Evolutionary conservation across 2,329 filamentous ascomycete species (phyloP).

Genomic region (Fusarium sp.): DNA sequence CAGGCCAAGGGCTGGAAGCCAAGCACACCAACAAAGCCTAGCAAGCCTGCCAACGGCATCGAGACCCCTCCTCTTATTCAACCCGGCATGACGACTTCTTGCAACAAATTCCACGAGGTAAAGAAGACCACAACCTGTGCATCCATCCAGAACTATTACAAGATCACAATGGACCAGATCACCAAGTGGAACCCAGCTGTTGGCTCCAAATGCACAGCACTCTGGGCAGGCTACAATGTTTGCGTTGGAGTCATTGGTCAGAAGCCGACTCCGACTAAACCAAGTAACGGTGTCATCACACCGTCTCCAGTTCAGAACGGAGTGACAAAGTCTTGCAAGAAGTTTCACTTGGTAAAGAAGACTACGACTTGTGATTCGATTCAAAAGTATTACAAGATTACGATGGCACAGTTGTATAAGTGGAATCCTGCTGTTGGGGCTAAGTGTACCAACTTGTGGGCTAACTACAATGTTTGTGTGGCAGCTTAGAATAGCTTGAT

Average conservation of each 20-base stretch:
- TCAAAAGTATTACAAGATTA: background rate
- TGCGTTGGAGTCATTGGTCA: background rate
- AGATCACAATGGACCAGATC: conserved; percentile 14
- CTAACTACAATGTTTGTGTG: background rate
- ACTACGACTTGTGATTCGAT: background rate
- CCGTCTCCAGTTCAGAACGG: too few species aligned
- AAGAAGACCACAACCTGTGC: background rate
- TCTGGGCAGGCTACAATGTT: background rate
- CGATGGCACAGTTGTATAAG: background rate
- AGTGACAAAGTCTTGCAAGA: background rate
- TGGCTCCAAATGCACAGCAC: background rate
- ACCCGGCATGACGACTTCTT: background rate
- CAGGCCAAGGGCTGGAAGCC: background rate
- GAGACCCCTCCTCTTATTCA: background rate
- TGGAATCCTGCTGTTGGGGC: background rate
- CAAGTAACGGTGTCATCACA: background rate
- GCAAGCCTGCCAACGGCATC: background rate
- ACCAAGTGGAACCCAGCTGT: conserved; percentile 22
- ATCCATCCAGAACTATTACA: conserved; percentile 6
- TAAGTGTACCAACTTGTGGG: background rate
- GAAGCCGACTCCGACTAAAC: background rate
- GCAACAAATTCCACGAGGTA: background rate
- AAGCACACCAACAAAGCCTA: background rate
- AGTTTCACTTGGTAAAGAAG: background rate
- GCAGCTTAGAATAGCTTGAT: background rate